Percentiles rank a stretch among this genome's conserved stretches.
Evolutionary conservation across 441 rosid genomes (phyloP).

Genomic region (Syzygium malaccense): DNA sequence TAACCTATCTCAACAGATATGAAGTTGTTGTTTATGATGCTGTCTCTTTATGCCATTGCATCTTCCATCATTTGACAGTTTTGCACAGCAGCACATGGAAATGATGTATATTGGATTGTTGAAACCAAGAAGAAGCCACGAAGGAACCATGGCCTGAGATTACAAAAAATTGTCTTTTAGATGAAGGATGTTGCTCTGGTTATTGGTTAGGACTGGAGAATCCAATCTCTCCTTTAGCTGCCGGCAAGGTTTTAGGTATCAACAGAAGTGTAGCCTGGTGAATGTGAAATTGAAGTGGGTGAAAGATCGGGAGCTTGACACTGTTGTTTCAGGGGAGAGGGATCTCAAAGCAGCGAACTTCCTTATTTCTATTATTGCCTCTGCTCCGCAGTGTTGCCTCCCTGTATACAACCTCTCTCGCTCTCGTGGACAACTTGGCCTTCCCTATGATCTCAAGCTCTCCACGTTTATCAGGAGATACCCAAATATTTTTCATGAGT

Average conservation of each 20-base stretch:
- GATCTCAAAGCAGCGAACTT: constrained; percentile 56
- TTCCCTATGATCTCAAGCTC: constrained; percentile 57
- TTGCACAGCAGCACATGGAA: background rate
- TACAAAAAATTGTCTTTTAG: background rate
- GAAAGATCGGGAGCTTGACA: constrained; percentile 63
- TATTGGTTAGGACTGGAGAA: constrained; percentile 3
- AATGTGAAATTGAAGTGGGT: constrained; percentile 84
- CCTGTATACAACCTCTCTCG: constrained; percentile 47
- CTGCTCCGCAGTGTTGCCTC: constrained; percentile 21
- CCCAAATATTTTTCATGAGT: constrained; percentile 53
- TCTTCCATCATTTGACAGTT: background rate
- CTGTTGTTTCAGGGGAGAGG: constrained; percentile 40
- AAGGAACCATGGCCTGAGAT: background rate
- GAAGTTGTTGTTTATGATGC: background rate
- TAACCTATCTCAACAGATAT: background rate
- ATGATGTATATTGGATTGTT: background rate
- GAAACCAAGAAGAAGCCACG: background rate
- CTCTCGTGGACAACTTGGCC: constrained; percentile 57
- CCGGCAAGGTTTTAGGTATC: constrained; percentile 29
- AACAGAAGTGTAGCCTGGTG: constrained; percentile 49
- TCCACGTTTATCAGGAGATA: constrained; percentile 58
- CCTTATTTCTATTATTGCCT: constrained; percentile 48
- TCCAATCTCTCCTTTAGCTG: constrained; percentile 16
- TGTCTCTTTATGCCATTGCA: background rate
- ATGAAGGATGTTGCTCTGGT: constrained; percentile 25